Base-by-base conservation (phyloP, 2,329 filamentous ascomycete genomes). In the Incumbomyces delicatus region DNA sequence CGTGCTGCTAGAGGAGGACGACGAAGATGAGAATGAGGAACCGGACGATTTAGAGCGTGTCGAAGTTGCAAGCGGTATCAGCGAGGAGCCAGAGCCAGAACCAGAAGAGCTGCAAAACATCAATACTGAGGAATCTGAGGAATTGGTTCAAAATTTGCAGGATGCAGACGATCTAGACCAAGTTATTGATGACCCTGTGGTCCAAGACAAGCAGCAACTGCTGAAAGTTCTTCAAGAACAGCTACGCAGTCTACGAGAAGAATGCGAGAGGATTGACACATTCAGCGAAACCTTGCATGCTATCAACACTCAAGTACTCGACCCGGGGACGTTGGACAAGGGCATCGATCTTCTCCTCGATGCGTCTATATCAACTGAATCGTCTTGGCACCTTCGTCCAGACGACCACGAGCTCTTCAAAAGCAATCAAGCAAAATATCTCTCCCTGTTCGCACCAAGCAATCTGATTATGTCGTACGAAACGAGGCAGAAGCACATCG, bases 381-480 rank as follows among this genome's bases (percentile, higher is more conserved):
- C 12, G 7, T 14, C 34, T 3, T 29, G 16, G 33, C 17, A 6
- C 10, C 20, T 31, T 12, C 33, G 18, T 14, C 33, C 16, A 6
- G 42, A 38, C 36, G 33, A 36, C 16, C 33, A 37, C 11, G 18
- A 16, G 7, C 17, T 45, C 13, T 45, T 45, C 22, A 10, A 31
- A 16, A 45, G 18, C 12, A 5, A 45, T 16, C 17, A 33, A 12
- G 20, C 47, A 17, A 6, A 37, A 16, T 50, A 54, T 47, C 44
- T 58, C 20, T 52, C 46, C 17, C 44, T 57, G 8, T 58, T 57
- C 43, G 32, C 54, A 2, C 55, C 55, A n/a, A 52, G 50, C 13
- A 53, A 53, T 29, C 44, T 58, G 2, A 35, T 44, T 11, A 41
- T 57, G 36, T 42, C 37, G 10, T 44, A 40, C 18, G 47, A 32